These are phyloP conservation scores for Emmonsiellopsis sp. DNA, from an alignment of 2,329 filamentous ascomycete genomes.

Conservation along the genomic window DNA sequence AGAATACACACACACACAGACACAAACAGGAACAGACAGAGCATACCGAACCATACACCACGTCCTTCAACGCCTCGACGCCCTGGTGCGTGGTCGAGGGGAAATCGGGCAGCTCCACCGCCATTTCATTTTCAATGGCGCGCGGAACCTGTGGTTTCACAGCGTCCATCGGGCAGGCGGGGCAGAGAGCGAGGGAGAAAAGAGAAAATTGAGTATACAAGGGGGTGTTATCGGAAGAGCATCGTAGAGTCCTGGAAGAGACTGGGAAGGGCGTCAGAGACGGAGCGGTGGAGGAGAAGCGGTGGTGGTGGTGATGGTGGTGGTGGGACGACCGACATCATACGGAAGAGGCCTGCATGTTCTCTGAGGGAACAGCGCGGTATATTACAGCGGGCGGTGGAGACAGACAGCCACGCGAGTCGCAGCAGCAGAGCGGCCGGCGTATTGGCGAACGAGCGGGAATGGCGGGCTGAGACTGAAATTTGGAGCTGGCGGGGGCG, in stretches of 20 bases:
- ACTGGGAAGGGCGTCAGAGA: constrained; percentile 6
- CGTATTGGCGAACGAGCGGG: neutral
- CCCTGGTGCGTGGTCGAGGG: constrained; percentile 36
- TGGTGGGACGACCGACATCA: neutral
- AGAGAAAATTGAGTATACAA: neutral
- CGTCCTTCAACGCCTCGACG: constrained; percentile 69
- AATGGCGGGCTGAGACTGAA: neutral
- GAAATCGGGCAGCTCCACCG: constrained; percentile 31
- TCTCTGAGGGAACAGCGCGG: neutral
- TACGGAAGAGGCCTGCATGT: neutral
- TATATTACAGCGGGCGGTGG: neutral
- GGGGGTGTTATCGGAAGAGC: constrained; percentile 16
- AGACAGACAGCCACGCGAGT: neutral
- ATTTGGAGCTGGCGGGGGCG: constrained; percentile 1
- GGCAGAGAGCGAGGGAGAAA: constrained; percentile 1
- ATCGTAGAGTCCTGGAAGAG: constrained; percentile 17
- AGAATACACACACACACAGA: neutral
- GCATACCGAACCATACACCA: constrained; percentile 76
- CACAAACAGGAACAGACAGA: neutral
- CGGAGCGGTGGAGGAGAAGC: constrained; percentile 11
- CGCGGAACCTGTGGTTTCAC: constrained; percentile 18
- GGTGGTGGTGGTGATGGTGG: constrained; percentile 1
- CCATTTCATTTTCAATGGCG: constrained; percentile 28
- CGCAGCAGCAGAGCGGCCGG: neutral
- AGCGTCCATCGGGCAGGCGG: constrained; percentile 5